phyloP scores from a whole-genome alignment of 2,329 filamentous ascomycete species.

The Aphanocladium album region DNA sequence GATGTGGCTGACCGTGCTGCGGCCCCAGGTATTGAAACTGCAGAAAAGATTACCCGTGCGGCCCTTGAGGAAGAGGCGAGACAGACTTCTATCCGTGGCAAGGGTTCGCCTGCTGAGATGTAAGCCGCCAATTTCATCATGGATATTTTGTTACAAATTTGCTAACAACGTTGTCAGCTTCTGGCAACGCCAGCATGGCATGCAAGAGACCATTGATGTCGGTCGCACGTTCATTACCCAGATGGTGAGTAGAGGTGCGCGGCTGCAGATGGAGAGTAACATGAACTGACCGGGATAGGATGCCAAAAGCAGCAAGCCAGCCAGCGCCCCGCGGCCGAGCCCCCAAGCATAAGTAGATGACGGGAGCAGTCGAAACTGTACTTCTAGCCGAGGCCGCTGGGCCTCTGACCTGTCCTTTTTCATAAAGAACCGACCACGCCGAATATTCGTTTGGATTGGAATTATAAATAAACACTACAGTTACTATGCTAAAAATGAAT shows the following conservation, averaged over 20 bases:
- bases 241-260: constrained; percentile 23
- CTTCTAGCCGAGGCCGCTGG: neutral
- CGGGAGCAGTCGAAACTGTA: neutral
- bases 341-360: neutral
- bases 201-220: constrained; percentile 52
- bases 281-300: neutral
- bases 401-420: neutral
- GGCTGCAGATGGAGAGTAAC: neutral
- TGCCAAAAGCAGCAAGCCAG: neutral
- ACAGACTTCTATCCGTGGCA: constrained; percentile 42
- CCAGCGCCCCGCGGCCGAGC: constrained; percentile 1
- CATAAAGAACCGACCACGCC: neutral
- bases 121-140: constrained; percentile 25
- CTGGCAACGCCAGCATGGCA: constrained; percentile 56
- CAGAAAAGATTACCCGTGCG: constrained; percentile 59
- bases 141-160: neutral
- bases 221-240: constrained; percentile 52
- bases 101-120: constrained; percentile 47
- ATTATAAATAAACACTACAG: neutral
- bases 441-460: neutral
- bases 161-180: constrained; percentile 39
- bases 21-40: constrained; percentile 42
- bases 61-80: constrained; percentile 61
- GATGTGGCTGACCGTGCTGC: constrained; percentile 46
- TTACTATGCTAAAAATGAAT: neutral